Evolutionary conservation across 306 rosid genomes (phyloP), one percentile per base, ranked within the genome.

Genomic region (Gynostemma pentaphyllum): DNA sequence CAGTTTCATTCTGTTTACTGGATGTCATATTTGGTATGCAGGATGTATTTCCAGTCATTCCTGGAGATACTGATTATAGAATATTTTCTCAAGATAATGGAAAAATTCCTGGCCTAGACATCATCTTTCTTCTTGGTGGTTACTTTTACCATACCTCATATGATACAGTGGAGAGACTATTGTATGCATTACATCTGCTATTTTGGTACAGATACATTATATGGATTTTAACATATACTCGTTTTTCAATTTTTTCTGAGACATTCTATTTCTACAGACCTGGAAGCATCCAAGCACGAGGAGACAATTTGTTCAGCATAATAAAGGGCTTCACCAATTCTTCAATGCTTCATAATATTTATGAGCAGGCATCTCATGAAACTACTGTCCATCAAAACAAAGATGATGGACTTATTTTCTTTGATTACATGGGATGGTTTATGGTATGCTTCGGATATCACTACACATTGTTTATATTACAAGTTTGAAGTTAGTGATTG

Each of bases 281-380:
- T 42, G 99, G 99, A 72, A 94, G 99, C 75, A 78, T 94, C 66
- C 99, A 94, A 84, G 97, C 97, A 53, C 99, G 99, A 0, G 99
- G 99, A 68, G 99, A 88, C 36, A 94, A 94, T 84, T 80, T 94
- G 83, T 75, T 86, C 77, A 79, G 95, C 81, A 45, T 94, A 54
- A 75, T 87, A 63, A 94, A 84, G 77, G 86, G 90, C 60, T 94
- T 94, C 78, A 75, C 83, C 49, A 82, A 75, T 76, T 88, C 99
- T 78, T 80, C 88, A 2, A 76, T 51, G 84, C 80, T 94, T 76
- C 87, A 75, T 68, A 86, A 70, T 60, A 47, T 62, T 28, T 71
- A 75, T 30, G 81, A 78, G 66, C 80, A 72, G 76, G 78, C 68
- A 64, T 82, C 69, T 40, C 51, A 44, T 62, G 81, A 72, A 74